These are phyloP conservation scores for Phymatotrichopsis omnivora DNA, from an alignment of 2,329 filamentous ascomycete species.

Conservation along the genomic window DNA sequence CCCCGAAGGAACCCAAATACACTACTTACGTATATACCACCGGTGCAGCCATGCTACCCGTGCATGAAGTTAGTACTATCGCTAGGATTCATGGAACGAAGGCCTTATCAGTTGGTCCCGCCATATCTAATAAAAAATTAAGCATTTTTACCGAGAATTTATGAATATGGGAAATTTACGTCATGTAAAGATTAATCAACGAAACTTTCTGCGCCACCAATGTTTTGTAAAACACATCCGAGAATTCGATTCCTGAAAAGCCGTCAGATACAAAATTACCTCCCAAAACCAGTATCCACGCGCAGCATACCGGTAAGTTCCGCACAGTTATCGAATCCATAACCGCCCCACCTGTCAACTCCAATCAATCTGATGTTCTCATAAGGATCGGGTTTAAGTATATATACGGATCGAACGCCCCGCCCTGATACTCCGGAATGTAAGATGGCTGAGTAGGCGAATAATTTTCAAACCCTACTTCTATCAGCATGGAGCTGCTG, in stretches of 20 bases:
- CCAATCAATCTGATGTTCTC: not conserved
- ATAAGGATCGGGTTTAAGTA: slow-evolving; percentile 29
- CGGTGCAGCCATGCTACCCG: slow-evolving; percentile 42
- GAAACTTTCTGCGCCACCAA: slow-evolving; percentile 44
- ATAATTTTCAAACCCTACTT: slow-evolving; percentile 44
- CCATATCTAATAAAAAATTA: slow-evolving; percentile 37
- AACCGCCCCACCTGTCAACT: slow-evolving; percentile 17
- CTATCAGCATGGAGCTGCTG: not conserved
- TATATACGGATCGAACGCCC: slow-evolving; percentile 45
- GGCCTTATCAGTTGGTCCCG: slow-evolving; percentile 42
- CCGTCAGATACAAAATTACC: too few relatives aligned
- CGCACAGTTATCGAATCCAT: slow-evolving; percentile 56
- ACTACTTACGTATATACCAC: slow-evolving; percentile 44
- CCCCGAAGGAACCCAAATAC: slow-evolving; percentile 6
- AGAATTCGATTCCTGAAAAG: too few relatives aligned
- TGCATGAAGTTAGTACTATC: slow-evolving; percentile 13
- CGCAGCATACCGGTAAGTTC: slow-evolving; percentile 40
- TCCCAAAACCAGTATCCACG: too few relatives aligned
- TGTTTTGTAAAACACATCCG: slow-evolving; percentile 49
- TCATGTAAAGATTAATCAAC: slow-evolving; percentile 45
- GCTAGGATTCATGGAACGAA: not conserved
- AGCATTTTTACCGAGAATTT: not conserved
- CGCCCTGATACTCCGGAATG: slow-evolving; percentile 46
- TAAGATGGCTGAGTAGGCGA: slow-evolving; percentile 46
- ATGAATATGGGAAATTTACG: slow-evolving; percentile 32